Conservation (phyloP, 1,284 basidiomycete species). For the Cryptococcus wingfieldii region DNA sequence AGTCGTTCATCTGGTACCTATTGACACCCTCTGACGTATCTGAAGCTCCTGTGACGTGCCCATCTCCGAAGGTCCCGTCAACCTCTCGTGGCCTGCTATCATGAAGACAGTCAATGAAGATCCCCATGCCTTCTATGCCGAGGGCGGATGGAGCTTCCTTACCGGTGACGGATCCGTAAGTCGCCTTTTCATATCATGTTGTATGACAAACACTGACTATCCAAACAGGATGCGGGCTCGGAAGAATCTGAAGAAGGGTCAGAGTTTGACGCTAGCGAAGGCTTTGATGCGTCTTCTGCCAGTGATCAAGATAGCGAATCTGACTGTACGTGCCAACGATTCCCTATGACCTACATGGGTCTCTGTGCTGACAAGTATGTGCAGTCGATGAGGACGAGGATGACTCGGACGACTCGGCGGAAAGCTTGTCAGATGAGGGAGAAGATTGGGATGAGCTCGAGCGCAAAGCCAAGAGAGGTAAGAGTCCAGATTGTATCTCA, state of each 20-base stretch:
- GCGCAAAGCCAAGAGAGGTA: slow-evolving; percentile 78
- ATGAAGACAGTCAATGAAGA: slow-evolving; percentile 97
- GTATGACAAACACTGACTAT: slow-evolving; percentile 2
- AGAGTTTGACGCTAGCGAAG: slow-evolving; percentile 60
- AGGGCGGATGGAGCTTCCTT: slow-evolving; percentile 93
- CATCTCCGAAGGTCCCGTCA: slow-evolving; percentile 92
- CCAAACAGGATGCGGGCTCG: slow-evolving; percentile 57
- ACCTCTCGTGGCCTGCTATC: slow-evolving; percentile 95
- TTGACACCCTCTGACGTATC: neutral
- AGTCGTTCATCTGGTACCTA: slow-evolving; percentile 40
- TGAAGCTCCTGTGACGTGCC: slow-evolving; percentile 90
- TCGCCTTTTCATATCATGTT: slow-evolving; percentile 2
- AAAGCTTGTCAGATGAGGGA: slow-evolving; percentile 52
- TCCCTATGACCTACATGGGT: slow-evolving; percentile 50
- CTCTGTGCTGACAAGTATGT: slow-evolving; percentile 34
- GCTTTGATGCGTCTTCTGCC: slow-evolving; percentile 25
- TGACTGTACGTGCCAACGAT: slow-evolving; percentile 44
- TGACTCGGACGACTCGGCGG: slow-evolving; percentile 51
- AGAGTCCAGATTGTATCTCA: slow-evolving; percentile 11
- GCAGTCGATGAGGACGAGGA: slow-evolving; percentile 65
- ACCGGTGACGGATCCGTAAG: slow-evolving; percentile 63
- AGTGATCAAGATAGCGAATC: slow-evolving; percentile 55
- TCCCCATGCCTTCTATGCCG: slow-evolving; percentile 92
- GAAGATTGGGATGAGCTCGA: slow-evolving; percentile 96
- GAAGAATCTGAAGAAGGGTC: slow-evolving; percentile 70